phyloP scores from a whole-genome alignment of 31 red algal species.

The Porphyra umbilicalis region DNA sequence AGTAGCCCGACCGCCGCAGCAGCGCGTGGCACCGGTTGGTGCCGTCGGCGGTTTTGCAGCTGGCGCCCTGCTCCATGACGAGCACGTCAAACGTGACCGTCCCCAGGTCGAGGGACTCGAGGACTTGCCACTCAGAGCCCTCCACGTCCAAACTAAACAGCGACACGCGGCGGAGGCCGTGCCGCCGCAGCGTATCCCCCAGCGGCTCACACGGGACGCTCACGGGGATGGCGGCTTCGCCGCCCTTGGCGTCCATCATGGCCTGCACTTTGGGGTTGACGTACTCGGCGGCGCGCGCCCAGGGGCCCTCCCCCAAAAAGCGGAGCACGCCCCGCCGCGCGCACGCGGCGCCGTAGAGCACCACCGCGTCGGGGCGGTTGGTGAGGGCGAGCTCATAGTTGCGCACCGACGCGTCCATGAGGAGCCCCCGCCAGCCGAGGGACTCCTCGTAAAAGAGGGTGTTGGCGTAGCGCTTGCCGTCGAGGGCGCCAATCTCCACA shows the following conservation, averaged over 20 bases:
- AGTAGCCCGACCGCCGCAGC: conserved; percentile 14
- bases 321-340: neutral
- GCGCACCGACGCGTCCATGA: conserved; percentile 5
- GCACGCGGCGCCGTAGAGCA: conserved; percentile 8
- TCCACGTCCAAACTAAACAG: conserved; percentile 26
- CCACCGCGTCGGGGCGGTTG: conserved; percentile 7
- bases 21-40: conserved; percentile 7
- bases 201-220: conserved; percentile 15
- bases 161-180: neutral
- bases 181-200: neutral
- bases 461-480: conserved; percentile 8
- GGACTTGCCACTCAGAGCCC: conserved; percentile 11
- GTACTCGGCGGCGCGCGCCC: conserved; percentile 11
- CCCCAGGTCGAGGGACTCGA: conserved; percentile 8
- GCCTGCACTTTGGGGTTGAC: neutral
- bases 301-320: conserved; percentile 16
- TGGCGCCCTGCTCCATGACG: conserved; percentile 21
- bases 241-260: conserved; percentile 3
- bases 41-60: neutral
- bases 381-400: conserved; percentile 1
- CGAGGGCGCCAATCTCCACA: conserved; percentile 18
- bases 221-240: conserved; percentile 1
- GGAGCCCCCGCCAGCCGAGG: conserved; percentile 12
- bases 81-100: conserved; percentile 2
- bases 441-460: conserved; percentile 8